Base-by-base conservation (phyloP, 225 moss, liverwort and hornwort genomes). In the Antitrichia curtipendula region DNA sequence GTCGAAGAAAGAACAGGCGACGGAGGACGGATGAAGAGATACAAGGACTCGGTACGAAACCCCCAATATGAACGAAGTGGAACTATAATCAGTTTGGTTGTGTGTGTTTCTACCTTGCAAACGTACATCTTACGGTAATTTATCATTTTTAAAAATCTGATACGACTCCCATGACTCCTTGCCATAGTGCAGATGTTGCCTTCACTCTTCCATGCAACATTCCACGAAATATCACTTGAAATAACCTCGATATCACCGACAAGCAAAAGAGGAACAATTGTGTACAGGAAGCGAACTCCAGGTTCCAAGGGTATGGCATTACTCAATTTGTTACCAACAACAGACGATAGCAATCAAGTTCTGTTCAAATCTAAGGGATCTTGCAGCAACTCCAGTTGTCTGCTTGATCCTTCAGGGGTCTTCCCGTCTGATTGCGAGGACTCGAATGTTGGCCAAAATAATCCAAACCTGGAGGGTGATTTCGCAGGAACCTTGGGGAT, bases 351-450 rank as follows among this genome's bases (percentile, higher is more conserved):
- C 91, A 78, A 90, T 94, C 91, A 92, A 86, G 92, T 88, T 87
- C 94, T 95, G 89, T 96, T 93, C 85, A 97, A 93, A 91, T 97
- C 94, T 80, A 97, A 92, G 82, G 96, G 97, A 86, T 95, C 97
- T 87, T 95, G 90, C 50, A 96, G 86, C 83, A 97, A 92, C 87
- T 96, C 95, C 87, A 93, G 88, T 88, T 94, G 93, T 86, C 90
- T 93, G 89, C 89, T 95, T 58, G 93, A 90, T 82, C 82, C 85
- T 87, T 45, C 89, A 76, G 88, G 43, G n/a, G 85, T 85, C 88
- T 75, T 91, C 38, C 34, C 85, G 71, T 91, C 91, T 65, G 89
- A 45, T 88, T 89, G 84, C 82, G 94, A 91, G 85, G 95, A 92
- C 73, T 92, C 92, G 68, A 93, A 89, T 84, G 88, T 91, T 40